These are phyloP conservation scores for Suhomyces canberraensis DNA, from an alignment of 805 yeast genomes.

Conservation along the genomic window DNA sequence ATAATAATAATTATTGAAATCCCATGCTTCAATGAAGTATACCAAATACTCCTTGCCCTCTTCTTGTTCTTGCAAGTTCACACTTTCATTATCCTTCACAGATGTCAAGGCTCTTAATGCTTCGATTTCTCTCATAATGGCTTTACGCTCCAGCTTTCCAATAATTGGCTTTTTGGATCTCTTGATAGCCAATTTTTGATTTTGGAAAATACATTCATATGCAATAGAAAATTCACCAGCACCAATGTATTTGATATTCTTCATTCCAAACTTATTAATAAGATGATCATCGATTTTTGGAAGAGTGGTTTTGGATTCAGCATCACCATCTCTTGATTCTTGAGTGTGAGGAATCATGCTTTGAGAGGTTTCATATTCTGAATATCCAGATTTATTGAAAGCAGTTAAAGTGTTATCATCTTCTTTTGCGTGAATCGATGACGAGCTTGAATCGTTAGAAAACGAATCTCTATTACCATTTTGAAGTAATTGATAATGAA, in stretches of 20 bases:
- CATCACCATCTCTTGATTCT: background rate
- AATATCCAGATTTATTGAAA: constrained; percentile 1
- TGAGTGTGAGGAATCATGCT: constrained; percentile 1
- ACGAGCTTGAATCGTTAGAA: background rate
- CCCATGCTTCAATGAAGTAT: constrained; percentile 84
- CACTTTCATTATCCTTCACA: constrained; percentile 15
- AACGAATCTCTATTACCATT: background rate
- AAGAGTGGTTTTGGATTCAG: background rate
- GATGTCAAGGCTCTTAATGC: constrained; percentile 48
- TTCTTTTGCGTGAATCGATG: constrained; percentile 1
- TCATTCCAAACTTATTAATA: constrained; percentile 46
- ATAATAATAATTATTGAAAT: constrained; percentile 66
- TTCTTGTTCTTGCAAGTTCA: constrained; percentile 33
- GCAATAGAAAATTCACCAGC: constrained; percentile 89
- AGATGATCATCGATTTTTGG: constrained; percentile 41
- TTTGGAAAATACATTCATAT: constrained; percentile 70
- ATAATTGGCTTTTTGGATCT: constrained; percentile 66
- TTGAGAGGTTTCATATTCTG: background rate
- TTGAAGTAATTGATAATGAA: constrained; percentile 8
- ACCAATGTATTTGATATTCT: constrained; percentile 68
- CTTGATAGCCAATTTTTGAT: constrained; percentile 79
- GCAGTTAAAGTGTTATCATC: constrained; percentile 5
- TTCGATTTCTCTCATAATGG: constrained; percentile 74
- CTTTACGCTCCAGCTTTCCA: constrained; percentile 51
- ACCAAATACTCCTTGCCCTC: constrained; percentile 79